phyloP scores from a whole-genome alignment of 2,329 filamentous ascomycete species.

The Phoma sp. region DNA sequence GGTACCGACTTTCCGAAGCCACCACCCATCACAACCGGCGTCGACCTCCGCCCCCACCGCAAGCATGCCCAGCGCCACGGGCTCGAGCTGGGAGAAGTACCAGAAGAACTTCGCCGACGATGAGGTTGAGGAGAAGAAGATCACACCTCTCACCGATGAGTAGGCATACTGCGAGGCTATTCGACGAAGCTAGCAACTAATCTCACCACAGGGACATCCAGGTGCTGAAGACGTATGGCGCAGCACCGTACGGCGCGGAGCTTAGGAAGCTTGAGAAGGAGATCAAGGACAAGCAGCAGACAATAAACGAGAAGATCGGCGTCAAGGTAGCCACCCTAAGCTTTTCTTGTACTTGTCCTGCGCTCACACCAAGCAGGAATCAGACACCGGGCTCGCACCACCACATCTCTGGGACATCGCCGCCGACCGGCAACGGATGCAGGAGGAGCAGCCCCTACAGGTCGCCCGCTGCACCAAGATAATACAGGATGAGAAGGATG shows the following conservation, averaged over 20 bases:
- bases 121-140: conserved; percentile 99
- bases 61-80: conserved; percentile 89
- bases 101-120: conserved; percentile 96
- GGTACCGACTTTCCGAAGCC: neutral
- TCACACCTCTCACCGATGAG: conserved; percentile 95
- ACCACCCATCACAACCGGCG: neutral
- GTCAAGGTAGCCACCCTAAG: conserved; percentile 26
- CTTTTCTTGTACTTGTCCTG: no score
- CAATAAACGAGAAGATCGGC: conserved; percentile 98
- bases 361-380: conserved; percentile 69
- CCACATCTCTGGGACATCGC: conserved; percentile 99
- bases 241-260: conserved; percentile 89
- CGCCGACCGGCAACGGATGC: conserved; percentile 97
- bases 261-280: conserved; percentile 98
- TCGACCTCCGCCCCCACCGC: conserved; percentile 24
- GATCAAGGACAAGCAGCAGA: conserved; percentile 98
- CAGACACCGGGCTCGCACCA: conserved; percentile 95
- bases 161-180: conserved; percentile 56
- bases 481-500: conserved; percentile 93
- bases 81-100: conserved; percentile 98
- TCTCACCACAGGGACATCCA: conserved; percentile 81
- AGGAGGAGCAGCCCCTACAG: conserved; percentile 95
- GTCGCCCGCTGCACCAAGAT: conserved; percentile 99
- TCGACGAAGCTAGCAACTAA: conserved; percentile 37
- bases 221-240: conserved; percentile 98